Base-by-base conservation (phyloP, 1,139 yeast genomes). In the Taiozyma sp. region DNA sequence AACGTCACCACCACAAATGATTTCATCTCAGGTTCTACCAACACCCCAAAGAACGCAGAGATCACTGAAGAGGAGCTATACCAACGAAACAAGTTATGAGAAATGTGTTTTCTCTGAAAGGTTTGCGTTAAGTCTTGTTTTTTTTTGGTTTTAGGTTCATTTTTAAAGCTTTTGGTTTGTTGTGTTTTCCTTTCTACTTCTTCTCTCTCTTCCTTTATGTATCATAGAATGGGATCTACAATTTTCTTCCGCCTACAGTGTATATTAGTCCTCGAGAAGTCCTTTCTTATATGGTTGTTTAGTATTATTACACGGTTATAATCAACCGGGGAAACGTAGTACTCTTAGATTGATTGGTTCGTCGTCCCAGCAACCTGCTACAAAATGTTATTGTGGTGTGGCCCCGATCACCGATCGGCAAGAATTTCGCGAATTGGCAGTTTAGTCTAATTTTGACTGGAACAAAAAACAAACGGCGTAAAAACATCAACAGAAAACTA, bases 1-100 rank as follows among this genome's bases (percentile, higher is more conserved):
- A 52, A 47, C 4, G 47, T 48, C n/a, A 53, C 59, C n/a, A 48
- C 53, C 11, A 54, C 57, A 4, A 57, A 51, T 48, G 62, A 61
- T 49, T 58, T 61, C 44, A 54, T 58, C 24, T 30, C 41, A 24
- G 43, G 46, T 13, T 30, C 41, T 30, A 40, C 35, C n/a, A 43
- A 19, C 26, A 28, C 16, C 7, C 4, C 24, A 43, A 43, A 39
- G 21, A 29, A 22, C 28, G 19, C n/a, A 28, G 34, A 40, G 6
- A 22, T 40, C 22, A 14, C 6, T 13, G 43, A 40, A 19, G 43
- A 40, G 21, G 43, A 40, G 16, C 22, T 37, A 37, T 37, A 37
- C 14, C 41, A 37, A 21, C 22, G 11, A 9, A 37, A 37, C 41
- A 37, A 21, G 24, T 9, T 37, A 19, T 37, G 11, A 37, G 6